These are phyloP conservation scores for Lyophyllum decastes DNA, from an alignment of 768 basidiomycete species.

Conservation along the genomic window DNA sequence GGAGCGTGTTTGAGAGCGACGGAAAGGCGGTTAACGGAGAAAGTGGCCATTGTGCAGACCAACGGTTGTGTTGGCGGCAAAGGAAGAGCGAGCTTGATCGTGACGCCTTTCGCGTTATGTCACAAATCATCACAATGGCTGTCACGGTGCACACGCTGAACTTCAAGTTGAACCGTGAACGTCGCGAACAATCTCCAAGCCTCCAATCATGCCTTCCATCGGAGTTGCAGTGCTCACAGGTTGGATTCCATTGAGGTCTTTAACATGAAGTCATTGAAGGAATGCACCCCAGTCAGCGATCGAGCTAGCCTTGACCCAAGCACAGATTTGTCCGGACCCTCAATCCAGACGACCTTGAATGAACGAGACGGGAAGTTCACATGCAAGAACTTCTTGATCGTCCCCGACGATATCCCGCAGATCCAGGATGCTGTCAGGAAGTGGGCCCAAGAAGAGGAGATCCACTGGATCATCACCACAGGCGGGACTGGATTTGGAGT, in stretches of 20 bases:
- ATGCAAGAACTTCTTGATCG: conserved; percentile 43
- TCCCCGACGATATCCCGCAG: conserved; percentile 62
- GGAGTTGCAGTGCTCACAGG: conserved; percentile 33
- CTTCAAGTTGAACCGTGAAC: neutral
- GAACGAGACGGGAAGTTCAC: conserved; percentile 31
- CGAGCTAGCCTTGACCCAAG: conserved; percentile 50
- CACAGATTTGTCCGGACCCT: conserved; percentile 69
- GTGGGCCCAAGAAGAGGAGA: conserved; percentile 44
- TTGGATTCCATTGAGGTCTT: conserved; percentile 17
- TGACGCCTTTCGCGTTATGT: conserved; percentile 7
- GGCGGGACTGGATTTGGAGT: conserved; percentile 89
- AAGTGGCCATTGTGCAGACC: conserved; percentile 20
- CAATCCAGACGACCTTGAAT: conserved; percentile 53
- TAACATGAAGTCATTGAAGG: conserved; percentile 1
- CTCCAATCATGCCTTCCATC: conserved; percentile 19
- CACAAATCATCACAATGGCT: neutral
- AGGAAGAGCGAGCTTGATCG: neutral
- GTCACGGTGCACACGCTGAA: neutral
- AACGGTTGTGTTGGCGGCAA: too few relatives aligned
- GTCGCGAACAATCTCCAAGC: neutral
- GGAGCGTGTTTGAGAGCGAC: conserved; percentile 8
- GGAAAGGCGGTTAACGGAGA: conserved; percentile 20
- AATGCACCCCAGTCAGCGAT: conserved; percentile 60
- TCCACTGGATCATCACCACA: conserved; percentile 80
- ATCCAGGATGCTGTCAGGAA: conserved; percentile 51